These are phyloP conservation scores for Nyssa sinensis DNA, from an alignment of 148 eudicot genomes.

Conservation along the genomic window DNA sequence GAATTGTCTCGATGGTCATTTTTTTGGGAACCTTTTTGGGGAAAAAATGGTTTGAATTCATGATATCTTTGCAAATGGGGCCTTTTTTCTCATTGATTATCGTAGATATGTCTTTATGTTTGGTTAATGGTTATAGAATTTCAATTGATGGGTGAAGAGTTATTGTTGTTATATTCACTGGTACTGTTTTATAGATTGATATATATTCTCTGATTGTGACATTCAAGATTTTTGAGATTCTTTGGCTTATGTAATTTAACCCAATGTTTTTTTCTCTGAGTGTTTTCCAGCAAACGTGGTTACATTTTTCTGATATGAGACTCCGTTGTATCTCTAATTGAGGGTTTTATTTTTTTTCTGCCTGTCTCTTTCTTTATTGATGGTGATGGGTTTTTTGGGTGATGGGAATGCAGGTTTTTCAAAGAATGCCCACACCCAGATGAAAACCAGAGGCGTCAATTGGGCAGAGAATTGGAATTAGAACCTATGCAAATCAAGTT, in stretches of 20 bases:
- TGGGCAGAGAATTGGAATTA: constrained; percentile 41
- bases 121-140: neutral
- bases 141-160: too few relatives aligned
- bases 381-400: neutral
- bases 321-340: neutral
- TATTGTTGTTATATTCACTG: neutral
- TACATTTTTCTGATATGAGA: neutral
- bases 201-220: neutral
- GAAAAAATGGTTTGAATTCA: neutral
- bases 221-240: neutral
- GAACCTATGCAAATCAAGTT: constrained; percentile 41
- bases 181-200: neutral
- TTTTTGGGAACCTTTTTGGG: too few relatives aligned
- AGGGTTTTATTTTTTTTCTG: neutral
- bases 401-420: constrained; percentile 31
- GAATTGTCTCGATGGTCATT: constrained; percentile 2
- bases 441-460: constrained; percentile 38
- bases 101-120: neutral
- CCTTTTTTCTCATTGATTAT: constrained; percentile 9
- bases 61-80: neutral
- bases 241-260: neutral
- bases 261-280: neutral
- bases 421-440: constrained; percentile 39
- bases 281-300: neutral
- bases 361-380: constrained; percentile 3